A percentile compares a stretch with the other conserved stretches of the same genome.
Evolutionary conservation across 805 yeast genomes (phyloP).

Genomic region (Metschnikowia chrysomelidarum): DNA sequence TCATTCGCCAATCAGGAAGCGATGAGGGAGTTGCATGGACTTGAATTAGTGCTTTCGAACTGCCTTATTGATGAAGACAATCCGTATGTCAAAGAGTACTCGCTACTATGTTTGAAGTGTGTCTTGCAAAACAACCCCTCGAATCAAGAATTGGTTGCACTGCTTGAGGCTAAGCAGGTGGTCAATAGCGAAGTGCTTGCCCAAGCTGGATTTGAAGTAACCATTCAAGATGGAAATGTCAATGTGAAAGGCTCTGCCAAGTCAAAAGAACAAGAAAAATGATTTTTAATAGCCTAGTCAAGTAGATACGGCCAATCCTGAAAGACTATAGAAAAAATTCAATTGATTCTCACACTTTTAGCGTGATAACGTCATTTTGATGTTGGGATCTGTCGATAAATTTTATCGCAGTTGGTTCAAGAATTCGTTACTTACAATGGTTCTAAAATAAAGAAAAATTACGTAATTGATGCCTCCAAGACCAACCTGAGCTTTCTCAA

Average conservation of each 20-base stretch:
- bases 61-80: conserved; percentile 87
- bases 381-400: no score
- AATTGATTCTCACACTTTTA: background rate
- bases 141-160: conserved; percentile 76
- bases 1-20: conserved; percentile 62
- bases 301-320: no score
- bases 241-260: conserved; percentile 39
- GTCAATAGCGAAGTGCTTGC: conserved; percentile 54
- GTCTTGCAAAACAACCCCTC: conserved; percentile 58
- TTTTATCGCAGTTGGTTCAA: no score
- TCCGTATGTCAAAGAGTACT: conserved; percentile 82
- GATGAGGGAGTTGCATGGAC: conserved; percentile 62
- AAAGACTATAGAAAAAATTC: background rate
- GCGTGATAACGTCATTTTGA: no score
- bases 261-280: background rate
- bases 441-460: no score
- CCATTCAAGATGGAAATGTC: conserved; percentile 70
- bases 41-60: conserved; percentile 70
- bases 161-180: conserved; percentile 70
- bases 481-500: no score
- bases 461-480: no score
- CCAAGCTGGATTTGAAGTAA: conserved; percentile 76
- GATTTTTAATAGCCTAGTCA: no score
- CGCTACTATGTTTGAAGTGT: conserved; percentile 75
- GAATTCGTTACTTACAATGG: no score